Evolutionary conservation across 2,329 filamentous ascomycete genomes (phyloP).

Genomic region (Grosmannia penicillata): DNA sequence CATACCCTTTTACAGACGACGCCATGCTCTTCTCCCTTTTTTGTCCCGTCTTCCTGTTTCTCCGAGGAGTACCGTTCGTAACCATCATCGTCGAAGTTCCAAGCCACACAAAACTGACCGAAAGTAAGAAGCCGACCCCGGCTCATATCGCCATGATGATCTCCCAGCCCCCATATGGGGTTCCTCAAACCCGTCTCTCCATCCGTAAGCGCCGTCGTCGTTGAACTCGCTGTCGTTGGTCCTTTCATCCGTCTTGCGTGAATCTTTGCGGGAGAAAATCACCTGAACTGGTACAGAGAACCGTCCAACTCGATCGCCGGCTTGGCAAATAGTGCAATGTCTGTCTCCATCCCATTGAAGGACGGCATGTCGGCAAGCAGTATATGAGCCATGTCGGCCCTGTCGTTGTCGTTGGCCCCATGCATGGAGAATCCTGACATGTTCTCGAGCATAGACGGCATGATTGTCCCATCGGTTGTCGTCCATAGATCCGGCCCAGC

Average conservation of each 20-base stretch:
- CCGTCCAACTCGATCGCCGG: conserved; percentile 34
- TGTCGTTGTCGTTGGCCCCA: conserved; percentile 13
- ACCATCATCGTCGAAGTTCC: neutral
- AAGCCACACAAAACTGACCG: neutral
- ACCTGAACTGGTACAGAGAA: conserved; percentile 18
- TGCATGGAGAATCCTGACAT: conserved; percentile 23
- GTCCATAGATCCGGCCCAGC: conserved; percentile 34
- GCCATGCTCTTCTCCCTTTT: neutral
- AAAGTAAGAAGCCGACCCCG: neutral
- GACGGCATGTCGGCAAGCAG: conserved; percentile 24
- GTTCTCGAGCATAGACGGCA: conserved; percentile 23
- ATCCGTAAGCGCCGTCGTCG: too few relatives aligned
- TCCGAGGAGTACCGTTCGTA: neutral
- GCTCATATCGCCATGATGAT: too few relatives aligned
- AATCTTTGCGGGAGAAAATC: neutral
- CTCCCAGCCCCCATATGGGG: too few relatives aligned
- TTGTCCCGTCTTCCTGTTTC: neutral
- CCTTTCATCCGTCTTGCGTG: neutral
- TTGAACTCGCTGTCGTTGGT: too few relatives aligned
- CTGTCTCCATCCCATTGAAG: conserved; percentile 10
- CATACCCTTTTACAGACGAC: neutral
- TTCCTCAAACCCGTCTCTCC: too few relatives aligned
- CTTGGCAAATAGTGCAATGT: conserved; percentile 36
- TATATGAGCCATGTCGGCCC: conserved; percentile 7
- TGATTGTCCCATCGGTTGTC: conserved; percentile 29